Evolutionary conservation across 2,329 filamentous ascomycete genomes (phyloP).

Genomic region (Colletotrichum horii): DNA sequence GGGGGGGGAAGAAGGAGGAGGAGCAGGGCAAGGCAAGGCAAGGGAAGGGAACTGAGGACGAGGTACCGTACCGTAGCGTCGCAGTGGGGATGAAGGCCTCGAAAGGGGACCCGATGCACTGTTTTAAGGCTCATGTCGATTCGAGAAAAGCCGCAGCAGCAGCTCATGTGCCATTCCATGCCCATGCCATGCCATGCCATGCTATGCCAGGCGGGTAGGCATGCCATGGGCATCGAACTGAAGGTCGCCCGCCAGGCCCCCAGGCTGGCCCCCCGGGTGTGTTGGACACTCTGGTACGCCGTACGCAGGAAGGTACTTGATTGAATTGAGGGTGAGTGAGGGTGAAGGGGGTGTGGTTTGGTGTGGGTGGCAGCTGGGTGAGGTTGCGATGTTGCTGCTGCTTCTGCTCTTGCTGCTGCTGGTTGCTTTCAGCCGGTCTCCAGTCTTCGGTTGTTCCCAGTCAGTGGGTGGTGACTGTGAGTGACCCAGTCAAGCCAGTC

Average conservation of each 20-base stretch:
- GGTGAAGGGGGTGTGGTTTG: not conserved
- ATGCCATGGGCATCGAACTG: slow-evolving; percentile 13
- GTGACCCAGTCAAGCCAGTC: not conserved
- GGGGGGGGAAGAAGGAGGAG: not conserved
- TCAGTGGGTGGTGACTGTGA: not conserved
- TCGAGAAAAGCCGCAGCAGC: slow-evolving; percentile 39
- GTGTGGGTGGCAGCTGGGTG: slow-evolving; percentile 3
- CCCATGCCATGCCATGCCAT: slow-evolving; percentile 30
- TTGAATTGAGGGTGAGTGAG: not conserved
- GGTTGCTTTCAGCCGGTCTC: not conserved
- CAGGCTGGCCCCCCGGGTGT: not conserved
- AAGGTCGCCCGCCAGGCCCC: not conserved
- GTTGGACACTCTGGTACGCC: not conserved
- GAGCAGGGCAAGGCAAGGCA: not conserved
- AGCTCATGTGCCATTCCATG: slow-evolving; percentile 33
- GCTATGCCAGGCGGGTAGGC: slow-evolving; percentile 28
- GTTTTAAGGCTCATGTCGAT: slow-evolving; percentile 36
- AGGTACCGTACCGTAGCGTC: slow-evolving; percentile 23
- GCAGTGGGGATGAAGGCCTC: slow-evolving; percentile 41
- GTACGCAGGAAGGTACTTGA: too few relatives aligned
- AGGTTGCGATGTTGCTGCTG: not conserved
- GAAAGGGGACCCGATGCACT: slow-evolving; percentile 33
- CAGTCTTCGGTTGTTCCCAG: not conserved
- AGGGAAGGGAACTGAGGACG: not conserved
- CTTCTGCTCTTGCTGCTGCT: not conserved